phyloP scores from a whole-genome alignment of 2,329 filamentous ascomycete genomes.

The Hymenoscyphus fraxineus region DNA sequence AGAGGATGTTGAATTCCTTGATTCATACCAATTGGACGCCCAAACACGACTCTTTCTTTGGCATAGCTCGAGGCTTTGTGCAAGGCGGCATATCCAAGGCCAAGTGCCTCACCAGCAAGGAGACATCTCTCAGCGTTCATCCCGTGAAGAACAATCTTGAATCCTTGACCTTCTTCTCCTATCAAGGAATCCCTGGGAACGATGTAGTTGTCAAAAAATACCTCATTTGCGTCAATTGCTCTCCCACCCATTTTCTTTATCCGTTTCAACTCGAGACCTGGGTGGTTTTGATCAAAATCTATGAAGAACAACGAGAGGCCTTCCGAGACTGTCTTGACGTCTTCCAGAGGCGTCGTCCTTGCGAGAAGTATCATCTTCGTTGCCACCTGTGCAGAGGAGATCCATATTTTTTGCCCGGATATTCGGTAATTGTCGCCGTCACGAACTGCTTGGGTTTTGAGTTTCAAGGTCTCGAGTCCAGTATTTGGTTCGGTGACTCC shows the following conservation, averaged over 20 bases:
- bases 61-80: constrained; percentile 63
- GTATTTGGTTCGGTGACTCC: constrained; percentile 83
- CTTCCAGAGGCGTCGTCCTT: constrained; percentile 66
- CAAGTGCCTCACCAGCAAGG: constrained; percentile 74
- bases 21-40: constrained; percentile 62
- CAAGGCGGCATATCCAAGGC: constrained; percentile 70
- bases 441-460: constrained; percentile 61
- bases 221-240: constrained; percentile 79
- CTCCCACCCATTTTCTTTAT: constrained; percentile 86
- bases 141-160: constrained; percentile 73
- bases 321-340: constrained; percentile 66
- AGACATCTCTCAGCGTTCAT: constrained; percentile 78
- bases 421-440: constrained; percentile 62
- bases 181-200: constrained; percentile 63
- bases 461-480: constrained; percentile 70
- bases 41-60: constrained; percentile 61
- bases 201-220: constrained; percentile 78
- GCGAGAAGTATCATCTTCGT: constrained; percentile 80
- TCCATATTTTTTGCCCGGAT: constrained; percentile 84
- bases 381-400: constrained; percentile 78
- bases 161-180: constrained; percentile 70
- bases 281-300: constrained; percentile 59
- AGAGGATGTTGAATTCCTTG: constrained; percentile 64
- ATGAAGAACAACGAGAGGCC: constrained; percentile 80
- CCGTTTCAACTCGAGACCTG: constrained; percentile 52